Conservation (phyloP, 2,329 filamentous ascomycete species). For the Fusarium falciforme region DNA sequence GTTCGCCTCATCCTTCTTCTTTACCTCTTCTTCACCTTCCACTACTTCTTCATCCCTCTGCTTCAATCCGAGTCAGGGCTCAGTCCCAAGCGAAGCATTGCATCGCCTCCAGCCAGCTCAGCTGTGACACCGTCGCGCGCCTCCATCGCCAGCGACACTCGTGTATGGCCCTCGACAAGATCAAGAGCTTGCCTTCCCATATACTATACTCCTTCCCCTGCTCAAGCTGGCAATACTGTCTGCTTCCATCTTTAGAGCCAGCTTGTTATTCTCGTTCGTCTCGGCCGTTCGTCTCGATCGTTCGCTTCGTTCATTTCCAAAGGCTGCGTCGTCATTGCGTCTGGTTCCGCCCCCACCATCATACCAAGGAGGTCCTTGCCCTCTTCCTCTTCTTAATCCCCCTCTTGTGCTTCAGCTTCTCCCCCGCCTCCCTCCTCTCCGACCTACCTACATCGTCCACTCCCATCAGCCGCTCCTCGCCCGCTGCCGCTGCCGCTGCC, state of each 20-base stretch:
- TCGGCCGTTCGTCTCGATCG: background rate
- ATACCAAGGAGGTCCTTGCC: background rate
- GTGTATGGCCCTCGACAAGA: too few relatives aligned
- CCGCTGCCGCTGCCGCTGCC: background rate
- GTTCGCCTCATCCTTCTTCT: too few relatives aligned
- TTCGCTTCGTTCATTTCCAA: background rate
- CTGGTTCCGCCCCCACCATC: background rate
- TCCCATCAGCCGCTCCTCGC: background rate
- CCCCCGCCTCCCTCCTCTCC: background rate
- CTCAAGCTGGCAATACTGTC: background rate
- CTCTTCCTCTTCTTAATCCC: background rate
- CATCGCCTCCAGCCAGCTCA: too few relatives aligned
- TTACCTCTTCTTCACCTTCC: too few relatives aligned
- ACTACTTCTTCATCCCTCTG: too few relatives aligned
- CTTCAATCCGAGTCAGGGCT: too few relatives aligned
- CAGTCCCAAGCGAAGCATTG: too few relatives aligned
- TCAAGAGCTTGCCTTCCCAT: background rate
- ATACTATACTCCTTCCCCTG: background rate
- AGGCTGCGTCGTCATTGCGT: background rate
- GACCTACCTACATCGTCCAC: background rate
- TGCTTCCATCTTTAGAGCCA: background rate
- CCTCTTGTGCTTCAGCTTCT: background rate
- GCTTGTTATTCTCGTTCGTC: background rate
- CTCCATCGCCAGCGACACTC: too few relatives aligned
- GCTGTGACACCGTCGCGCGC: too few relatives aligned